Percentiles rank a stretch among this genome's conserved stretches.
phyloP scores from a whole-genome alignment of 2,329 filamentous ascomycete species.

The Alternaria longipes region DNA sequence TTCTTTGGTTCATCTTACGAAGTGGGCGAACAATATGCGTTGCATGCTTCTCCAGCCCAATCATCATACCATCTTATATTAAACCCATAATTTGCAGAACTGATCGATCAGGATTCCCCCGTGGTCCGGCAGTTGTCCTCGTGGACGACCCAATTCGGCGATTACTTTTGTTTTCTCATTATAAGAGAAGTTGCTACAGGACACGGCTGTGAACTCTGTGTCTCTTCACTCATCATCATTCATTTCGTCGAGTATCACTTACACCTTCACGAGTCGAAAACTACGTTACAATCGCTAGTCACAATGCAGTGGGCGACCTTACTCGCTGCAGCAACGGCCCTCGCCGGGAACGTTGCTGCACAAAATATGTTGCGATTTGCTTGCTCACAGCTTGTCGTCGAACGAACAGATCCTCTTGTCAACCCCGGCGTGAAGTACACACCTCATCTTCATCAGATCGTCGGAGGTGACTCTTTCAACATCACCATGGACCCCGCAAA shows the following conservation, averaged over 20 bases:
- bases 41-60: constrained; percentile 34
- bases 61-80: constrained; percentile 40
- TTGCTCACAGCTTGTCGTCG: constrained; percentile 48
- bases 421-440: constrained; percentile 49
- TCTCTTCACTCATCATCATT: constrained; percentile 28
- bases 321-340: constrained; percentile 30
- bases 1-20: constrained; percentile 24
- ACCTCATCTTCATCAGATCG: constrained; percentile 49
- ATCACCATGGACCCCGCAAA: constrained; percentile 44
- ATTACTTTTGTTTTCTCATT: constrained; percentile 28
- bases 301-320: constrained; percentile 45
- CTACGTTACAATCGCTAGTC: constrained; percentile 4
- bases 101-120: constrained; percentile 33
- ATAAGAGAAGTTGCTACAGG: constrained; percentile 39
- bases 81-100: constrained; percentile 37
- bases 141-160: constrained; percentile 14
- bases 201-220: constrained; percentile 24
- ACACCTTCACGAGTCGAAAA: constrained; percentile 1
- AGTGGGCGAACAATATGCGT: constrained; percentile 29
- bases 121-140: constrained; percentile 39
- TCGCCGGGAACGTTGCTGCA: constrained; percentile 36
- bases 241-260: neutral
- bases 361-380: constrained; percentile 48
- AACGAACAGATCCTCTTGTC: constrained; percentile 46
- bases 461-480: constrained; percentile 47